Evolutionary conservation across 331 rosid species (phyloP), one percentile per base, ranked within the genome.

Genomic region (Pyracantha coccinea): DNA sequence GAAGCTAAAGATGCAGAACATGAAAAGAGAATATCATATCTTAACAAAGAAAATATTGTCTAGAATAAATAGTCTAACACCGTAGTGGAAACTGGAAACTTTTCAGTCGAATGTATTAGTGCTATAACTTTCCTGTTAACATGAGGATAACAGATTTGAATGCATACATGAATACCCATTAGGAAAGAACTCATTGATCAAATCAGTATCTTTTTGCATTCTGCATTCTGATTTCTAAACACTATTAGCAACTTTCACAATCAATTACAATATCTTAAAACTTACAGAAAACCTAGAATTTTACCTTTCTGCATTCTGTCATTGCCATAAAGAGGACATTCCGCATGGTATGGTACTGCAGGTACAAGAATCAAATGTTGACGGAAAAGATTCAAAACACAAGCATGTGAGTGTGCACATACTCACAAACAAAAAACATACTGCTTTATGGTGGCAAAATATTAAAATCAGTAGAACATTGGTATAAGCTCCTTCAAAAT

Each of bases 341-440:
- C 71, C 96, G 88, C 83, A 94, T 73, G 25, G 89, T 86, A 77
- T 94, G 99, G 80, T 87, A 90, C 99, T 94, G 97, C 65, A 77
- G 83, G 73, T 72, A 68, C 73, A 63, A 71, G 45, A 41, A 20
- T n/a, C 54, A 73, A 68, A 55, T 32, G 75, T 82, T 28, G 75
- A 66, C 50, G 53, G 19, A 59, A 75, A 69, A 50, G 24, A 57
- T 38, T 72, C 33, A 45, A 62, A 77, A 71, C 20, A 52, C 3
- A 8, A 2, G 17, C 6, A 5, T 2, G 1, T 23, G 23, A 17
- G 24, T 21, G 24, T 5, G 1, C 14, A 29, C 21, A 14, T 14
- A 28, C 12, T 25, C 38, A 27, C n/a, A 3, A 20, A 28, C 0
- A 1, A 28, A 31, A 59, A 59, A n/a, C 8, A 10, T 5, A 32